These are phyloP conservation scores for Verticillium albo-atrum DNA, from an alignment of 2,329 filamentous ascomycete species.

Conservation along the genomic window DNA sequence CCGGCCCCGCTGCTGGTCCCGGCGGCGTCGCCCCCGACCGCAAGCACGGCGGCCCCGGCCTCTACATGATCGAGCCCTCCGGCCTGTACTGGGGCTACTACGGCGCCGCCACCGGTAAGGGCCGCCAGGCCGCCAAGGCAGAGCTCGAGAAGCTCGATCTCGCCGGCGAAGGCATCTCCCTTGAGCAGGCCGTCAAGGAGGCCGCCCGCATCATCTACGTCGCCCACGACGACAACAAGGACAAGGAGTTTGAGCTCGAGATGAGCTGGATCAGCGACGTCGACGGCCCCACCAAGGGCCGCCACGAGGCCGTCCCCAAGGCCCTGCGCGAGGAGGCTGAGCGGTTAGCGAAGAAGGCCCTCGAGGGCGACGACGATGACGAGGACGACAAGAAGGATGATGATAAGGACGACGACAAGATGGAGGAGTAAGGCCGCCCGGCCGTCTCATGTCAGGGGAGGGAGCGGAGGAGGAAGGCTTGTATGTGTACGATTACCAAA, in stretches of 20 bases:
- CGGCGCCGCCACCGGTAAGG: constrained; percentile 94
- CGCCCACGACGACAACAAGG: constrained; percentile 97
- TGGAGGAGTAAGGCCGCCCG: constrained; percentile 68
- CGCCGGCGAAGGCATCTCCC: constrained; percentile 66
- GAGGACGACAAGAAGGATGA: constrained; percentile 55
- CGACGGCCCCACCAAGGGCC: constrained; percentile 85
- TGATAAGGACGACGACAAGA: constrained; percentile 76
- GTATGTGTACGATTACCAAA: constrained; percentile 1
- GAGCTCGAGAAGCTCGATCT: constrained; percentile 98
- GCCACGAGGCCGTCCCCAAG: constrained; percentile 90
- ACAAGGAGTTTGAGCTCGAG: constrained; percentile 99
- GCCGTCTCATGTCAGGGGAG: background rate
- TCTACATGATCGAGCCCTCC: constrained; percentile 99
- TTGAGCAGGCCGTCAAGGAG: constrained; percentile 90
- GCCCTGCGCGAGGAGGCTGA: constrained; percentile 88
- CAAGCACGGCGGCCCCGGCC: constrained; percentile 80
- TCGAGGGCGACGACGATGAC: constrained; percentile 83
- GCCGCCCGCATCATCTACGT: constrained; percentile 96
- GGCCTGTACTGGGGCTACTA: constrained; percentile 99
- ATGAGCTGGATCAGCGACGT: constrained; percentile 95
- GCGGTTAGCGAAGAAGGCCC: constrained; percentile 81
- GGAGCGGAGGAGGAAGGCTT: background rate
- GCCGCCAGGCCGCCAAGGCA: constrained; percentile 92
- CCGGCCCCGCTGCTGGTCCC: constrained; percentile 70
- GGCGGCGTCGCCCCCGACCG: constrained; percentile 75